Percentiles rank a stretch among this genome's conserved stretches.
Conservation (phyloP, 306 rosid genomes). For the Elaeagnus macrophylla region DNA sequence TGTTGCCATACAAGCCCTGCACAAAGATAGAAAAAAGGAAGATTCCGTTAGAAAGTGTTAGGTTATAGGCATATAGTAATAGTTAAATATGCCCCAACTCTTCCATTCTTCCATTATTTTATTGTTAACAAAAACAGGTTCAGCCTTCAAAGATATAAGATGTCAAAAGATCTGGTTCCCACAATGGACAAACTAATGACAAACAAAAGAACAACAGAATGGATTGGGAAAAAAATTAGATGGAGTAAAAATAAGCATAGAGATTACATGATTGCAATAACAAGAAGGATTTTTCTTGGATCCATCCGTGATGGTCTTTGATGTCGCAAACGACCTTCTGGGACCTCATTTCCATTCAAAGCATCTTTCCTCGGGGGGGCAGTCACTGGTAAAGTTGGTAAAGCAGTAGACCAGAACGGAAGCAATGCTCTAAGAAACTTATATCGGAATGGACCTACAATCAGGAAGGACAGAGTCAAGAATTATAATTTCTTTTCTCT, state of each 20-base stretch:
- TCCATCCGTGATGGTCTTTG: constrained; percentile 89
- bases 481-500: background rate
- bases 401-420: constrained; percentile 90
- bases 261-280: constrained; percentile 81
- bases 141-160: too few relatives aligned
- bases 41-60: too few relatives aligned
- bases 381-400: constrained; percentile 90
- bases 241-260: constrained; percentile 11
- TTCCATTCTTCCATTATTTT: too few relatives aligned
- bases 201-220: background rate
- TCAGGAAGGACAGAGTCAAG: constrained; percentile 5
- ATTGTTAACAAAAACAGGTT: too few relatives aligned
- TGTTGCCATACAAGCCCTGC: constrained; percentile 99
- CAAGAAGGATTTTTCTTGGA: constrained; percentile 91
- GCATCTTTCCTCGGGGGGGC: constrained; percentile 79
- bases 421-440: constrained; percentile 89
- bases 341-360: constrained; percentile 38
- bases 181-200: too few relatives aligned
- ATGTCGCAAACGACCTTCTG: constrained; percentile 72
- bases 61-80: too few relatives aligned
- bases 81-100: too few relatives aligned
- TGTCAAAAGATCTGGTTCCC: too few relatives aligned
- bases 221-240: background rate
- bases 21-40: background rate
- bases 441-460: constrained; percentile 78